Conservation (phyloP, 129 eudicot genomes). For the Flaveria bidentis region DNA sequence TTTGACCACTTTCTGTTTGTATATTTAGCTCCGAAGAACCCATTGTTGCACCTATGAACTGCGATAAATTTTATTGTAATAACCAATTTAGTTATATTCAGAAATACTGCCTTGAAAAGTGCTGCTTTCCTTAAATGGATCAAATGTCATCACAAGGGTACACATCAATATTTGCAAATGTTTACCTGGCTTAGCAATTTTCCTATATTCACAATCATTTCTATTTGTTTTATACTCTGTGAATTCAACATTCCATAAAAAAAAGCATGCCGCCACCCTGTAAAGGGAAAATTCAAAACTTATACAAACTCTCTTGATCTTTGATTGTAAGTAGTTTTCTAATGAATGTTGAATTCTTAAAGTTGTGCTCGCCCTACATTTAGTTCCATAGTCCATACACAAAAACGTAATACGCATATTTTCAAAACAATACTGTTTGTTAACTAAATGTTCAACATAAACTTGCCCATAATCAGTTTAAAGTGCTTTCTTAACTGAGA, state of each 20-base stretch:
- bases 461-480: no score
- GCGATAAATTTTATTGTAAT: conserved; percentile 20
- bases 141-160: not conserved
- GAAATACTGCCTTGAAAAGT: not conserved
- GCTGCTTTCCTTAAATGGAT: conserved; percentile 1
- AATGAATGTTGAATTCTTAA: no score
- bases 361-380: no score
- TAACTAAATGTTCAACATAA: no score
- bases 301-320: no score
- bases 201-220: not conserved
- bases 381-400: no score
- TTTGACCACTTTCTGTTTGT: conserved; percentile 83
- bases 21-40: conserved; percentile 74
- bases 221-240: not conserved
- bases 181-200: not conserved
- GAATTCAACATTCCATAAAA: not conserved
- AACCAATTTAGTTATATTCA: not conserved
- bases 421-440: no score
- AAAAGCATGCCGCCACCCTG: not conserved
- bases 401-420: no score
- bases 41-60: conserved; percentile 93
- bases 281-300: not conserved
- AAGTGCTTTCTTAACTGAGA: no score
- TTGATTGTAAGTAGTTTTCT: no score
- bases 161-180: conserved; percentile 7